phyloP scores from a whole-genome alignment of 176 grass and related monocot genomes.

The Pontederia paniculata region DNA sequence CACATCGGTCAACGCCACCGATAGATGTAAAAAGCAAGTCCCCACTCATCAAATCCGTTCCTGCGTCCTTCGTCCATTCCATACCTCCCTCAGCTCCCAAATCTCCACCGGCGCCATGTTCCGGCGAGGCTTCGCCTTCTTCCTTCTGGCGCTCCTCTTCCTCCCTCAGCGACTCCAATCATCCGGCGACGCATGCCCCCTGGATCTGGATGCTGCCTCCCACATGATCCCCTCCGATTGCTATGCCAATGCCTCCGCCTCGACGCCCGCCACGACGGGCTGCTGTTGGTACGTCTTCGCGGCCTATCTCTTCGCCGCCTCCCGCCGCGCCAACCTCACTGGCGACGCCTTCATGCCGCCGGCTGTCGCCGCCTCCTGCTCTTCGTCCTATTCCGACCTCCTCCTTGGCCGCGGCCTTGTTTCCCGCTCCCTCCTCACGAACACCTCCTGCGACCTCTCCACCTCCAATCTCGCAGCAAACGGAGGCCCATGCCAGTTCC shows the following conservation, averaged over 20 bases:
- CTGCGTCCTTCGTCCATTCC: no score
- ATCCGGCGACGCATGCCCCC: conserved; percentile 25
- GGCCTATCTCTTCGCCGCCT: conserved; percentile 37
- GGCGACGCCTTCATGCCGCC: conserved; percentile 8
- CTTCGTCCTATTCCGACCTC: conserved; percentile 19
- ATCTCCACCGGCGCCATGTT: no score
- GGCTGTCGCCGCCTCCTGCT: conserved; percentile 37
- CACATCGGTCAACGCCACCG: no score
- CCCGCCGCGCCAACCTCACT: conserved; percentile 31
- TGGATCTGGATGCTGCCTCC: conserved; percentile 33
- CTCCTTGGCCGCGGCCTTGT: conserved; percentile 11
- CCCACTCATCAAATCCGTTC: no score
- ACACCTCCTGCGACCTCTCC: no score
- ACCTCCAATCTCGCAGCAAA: no score
- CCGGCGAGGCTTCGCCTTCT: not conserved
- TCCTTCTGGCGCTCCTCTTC: not conserved
- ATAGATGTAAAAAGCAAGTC: no score
- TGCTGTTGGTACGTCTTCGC: conserved; percentile 68
- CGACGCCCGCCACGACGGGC: conserved; percentile 17
- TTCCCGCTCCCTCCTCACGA: no score
- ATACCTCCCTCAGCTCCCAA: no score
- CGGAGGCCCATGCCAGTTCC: no score
- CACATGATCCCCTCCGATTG: conserved; percentile 34
- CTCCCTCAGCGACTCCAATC: not conserved
- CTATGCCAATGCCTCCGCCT: conserved; percentile 18